A percentile compares a stretch with the other conserved stretches of the same genome.
Evolutionary conservation across 371 early-diverging fungal species (phyloP).

Genomic region (Rhizopus sp.): DNA sequence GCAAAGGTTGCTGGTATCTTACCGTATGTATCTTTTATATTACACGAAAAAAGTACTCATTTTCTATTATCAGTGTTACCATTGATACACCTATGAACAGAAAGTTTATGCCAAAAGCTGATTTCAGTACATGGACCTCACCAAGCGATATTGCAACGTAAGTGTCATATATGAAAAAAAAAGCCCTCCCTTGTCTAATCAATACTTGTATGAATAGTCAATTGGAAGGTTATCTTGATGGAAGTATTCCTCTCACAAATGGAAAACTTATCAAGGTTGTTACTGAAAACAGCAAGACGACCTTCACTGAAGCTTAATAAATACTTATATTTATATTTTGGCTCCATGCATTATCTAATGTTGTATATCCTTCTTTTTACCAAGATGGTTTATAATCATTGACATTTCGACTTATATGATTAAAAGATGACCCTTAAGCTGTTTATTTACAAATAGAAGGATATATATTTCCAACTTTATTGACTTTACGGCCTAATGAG

Average conservation of each 20-base stretch:
- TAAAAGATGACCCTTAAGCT: too few relatives aligned
- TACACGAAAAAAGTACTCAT: not conserved
- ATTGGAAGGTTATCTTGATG: slow-evolving; percentile 55
- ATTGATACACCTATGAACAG: slow-evolving; percentile 96
- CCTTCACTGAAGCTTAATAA: slow-evolving; percentile 61
- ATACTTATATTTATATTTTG: too few relatives aligned
- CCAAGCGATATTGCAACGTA: slow-evolving; percentile 73
- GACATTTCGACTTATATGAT: too few relatives aligned
- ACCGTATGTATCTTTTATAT: slow-evolving; percentile 63
- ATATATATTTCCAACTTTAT: too few relatives aligned
- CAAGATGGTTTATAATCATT: too few relatives aligned
- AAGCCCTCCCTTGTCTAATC: not conserved
- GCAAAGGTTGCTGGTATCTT: slow-evolving; percentile 75
- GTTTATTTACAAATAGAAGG: too few relatives aligned
- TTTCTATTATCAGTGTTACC: slow-evolving; percentile 56
- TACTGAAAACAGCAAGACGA: slow-evolving; percentile 54
- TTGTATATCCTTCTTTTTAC: too few relatives aligned
- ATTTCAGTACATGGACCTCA: slow-evolving; percentile 89
- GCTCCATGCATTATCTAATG: too few relatives aligned
- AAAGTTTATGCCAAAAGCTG: slow-evolving; percentile 85
- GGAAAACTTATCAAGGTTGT: slow-evolving; percentile 60
- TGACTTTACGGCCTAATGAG: too few relatives aligned
- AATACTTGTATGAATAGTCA: slow-evolving; percentile 33
- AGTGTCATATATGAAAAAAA: slow-evolving; percentile 19
- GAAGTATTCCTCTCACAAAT: slow-evolving; percentile 39